These are phyloP conservation scores for Volvox reticuliferus DNA, from an alignment of 139 green algal species.

Conservation along the genomic window DNA sequence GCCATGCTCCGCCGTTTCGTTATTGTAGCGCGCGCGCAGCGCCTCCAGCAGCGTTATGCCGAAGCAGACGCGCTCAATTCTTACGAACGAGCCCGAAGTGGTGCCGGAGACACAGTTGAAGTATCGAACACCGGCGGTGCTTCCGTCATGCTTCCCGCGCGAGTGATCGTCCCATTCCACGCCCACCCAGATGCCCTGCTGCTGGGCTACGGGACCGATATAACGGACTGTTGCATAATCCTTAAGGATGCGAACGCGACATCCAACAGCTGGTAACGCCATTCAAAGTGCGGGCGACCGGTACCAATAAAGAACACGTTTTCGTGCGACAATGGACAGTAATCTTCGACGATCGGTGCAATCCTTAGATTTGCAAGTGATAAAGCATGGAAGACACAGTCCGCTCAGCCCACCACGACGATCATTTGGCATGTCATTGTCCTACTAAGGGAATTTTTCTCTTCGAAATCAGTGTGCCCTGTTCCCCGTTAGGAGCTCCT, in stretches of 20 bases:
- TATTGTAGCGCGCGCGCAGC: conserved; percentile 71
- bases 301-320: neutral
- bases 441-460: too few relatives aligned
- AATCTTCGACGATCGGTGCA: too few relatives aligned
- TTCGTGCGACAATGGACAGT: too few relatives aligned
- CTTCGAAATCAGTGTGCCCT: too few relatives aligned
- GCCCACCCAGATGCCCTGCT: conserved; percentile 83
- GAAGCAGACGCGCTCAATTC: conserved; percentile 68
- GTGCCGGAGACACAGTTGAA: conserved; percentile 65
- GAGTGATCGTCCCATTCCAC: conserved; percentile 88
- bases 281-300: neutral
- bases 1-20: conserved; percentile 53
- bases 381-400: too few relatives aligned
- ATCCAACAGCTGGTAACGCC: conserved; percentile 44
- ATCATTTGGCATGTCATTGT: too few relatives aligned
- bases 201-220: conserved; percentile 71
- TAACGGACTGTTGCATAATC: conserved; percentile 82
- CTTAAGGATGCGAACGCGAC: conserved; percentile 60
- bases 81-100: conserved; percentile 77
- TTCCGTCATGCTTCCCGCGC: conserved; percentile 88
- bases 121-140: conserved; percentile 73
- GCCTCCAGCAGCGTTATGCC: conserved; percentile 66
- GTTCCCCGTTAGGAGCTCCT: too few relatives aligned
- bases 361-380: too few relatives aligned
- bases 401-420: too few relatives aligned